Conservation (phyloP, 1,284 basidiomycete species). For the Naganishia albida region DNA sequence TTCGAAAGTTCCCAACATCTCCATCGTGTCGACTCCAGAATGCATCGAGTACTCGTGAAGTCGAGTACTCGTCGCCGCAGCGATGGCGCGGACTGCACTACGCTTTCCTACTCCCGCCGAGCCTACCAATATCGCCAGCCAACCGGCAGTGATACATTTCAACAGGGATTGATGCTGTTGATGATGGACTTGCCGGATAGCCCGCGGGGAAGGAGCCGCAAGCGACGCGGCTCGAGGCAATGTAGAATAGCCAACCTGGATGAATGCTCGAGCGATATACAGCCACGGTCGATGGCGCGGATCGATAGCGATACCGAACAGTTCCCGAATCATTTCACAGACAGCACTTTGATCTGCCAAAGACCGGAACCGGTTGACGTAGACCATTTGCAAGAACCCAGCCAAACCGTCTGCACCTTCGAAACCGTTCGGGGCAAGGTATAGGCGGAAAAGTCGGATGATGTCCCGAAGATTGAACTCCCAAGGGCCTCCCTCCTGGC, state of each 20-base stretch:
- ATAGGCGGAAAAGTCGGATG: constrained; percentile 73
- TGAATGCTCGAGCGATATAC: constrained; percentile 59
- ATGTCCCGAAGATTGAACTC: constrained; percentile 98
- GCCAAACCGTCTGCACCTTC: constrained; percentile 64
- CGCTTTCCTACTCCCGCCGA: constrained; percentile 77
- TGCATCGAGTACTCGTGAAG: constrained; percentile 80
- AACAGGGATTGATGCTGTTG: constrained; percentile 73
- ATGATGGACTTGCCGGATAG: constrained; percentile 67
- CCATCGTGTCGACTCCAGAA: constrained; percentile 86
- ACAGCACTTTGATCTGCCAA: constrained; percentile 66
- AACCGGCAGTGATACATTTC: constrained; percentile 72
- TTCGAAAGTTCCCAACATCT: constrained; percentile 94
- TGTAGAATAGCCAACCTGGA: constrained; percentile 73
- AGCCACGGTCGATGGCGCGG: constrained; percentile 57
- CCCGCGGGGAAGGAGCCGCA: constrained; percentile 46
- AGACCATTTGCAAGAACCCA: constrained; percentile 69
- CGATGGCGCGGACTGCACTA: constrained; percentile 69
- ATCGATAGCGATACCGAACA: constrained; percentile 59
- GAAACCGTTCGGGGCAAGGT: constrained; percentile 58
- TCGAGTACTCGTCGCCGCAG: constrained; percentile 67
- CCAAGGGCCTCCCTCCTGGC: constrained; percentile 87
- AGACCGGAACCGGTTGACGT: constrained; percentile 84
- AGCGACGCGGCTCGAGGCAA: constrained; percentile 54
- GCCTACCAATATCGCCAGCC: constrained; percentile 88
- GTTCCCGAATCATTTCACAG: constrained; percentile 63